Percentiles rank a stretch among this genome's conserved stretches.
Evolutionary conservation across 2,329 filamentous ascomycete species (phyloP).

Genomic region (Aphanoascus verrucosus): DNA sequence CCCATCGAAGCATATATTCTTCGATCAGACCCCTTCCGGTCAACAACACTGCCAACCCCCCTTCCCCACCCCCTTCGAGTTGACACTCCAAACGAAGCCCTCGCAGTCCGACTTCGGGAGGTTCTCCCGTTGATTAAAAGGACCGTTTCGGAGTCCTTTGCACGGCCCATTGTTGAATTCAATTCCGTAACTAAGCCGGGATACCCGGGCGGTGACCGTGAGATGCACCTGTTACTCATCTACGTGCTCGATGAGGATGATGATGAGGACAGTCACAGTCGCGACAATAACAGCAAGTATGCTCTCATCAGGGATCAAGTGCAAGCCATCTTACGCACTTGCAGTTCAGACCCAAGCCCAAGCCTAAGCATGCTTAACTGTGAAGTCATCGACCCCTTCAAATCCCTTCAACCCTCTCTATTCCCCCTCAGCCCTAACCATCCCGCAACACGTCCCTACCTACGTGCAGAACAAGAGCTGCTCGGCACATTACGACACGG

Average conservation of each 20-base stretch:
- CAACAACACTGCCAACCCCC: background rate
- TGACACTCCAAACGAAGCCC: background rate
- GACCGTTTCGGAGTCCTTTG: background rate
- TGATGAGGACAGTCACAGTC: no score
- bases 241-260: background rate
- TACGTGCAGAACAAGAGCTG: background rate
- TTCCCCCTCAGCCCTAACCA: slow-evolving; percentile 7
- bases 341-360: no score
- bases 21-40: background rate
- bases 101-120: background rate
- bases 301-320: background rate
- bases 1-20: no score
- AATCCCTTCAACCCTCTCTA: slow-evolving; percentile 8
- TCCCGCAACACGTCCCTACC: background rate
- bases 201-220: slow-evolving; percentile 3
- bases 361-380: background rate
- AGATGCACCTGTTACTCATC: background rate
- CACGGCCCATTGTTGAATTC: background rate
- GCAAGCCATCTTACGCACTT: background rate
- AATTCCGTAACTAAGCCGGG: slow-evolving; percentile 1
- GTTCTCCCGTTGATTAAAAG: background rate
- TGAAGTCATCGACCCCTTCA: background rate
- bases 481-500: background rate
- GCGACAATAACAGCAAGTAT: background rate
- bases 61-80: slow-evolving; percentile 9